Percentiles rank a stretch among this genome's conserved stretches.
Conservation (phyloP, 352 stramenopile genomes). For the Pythium vanterpoolii region DNA sequence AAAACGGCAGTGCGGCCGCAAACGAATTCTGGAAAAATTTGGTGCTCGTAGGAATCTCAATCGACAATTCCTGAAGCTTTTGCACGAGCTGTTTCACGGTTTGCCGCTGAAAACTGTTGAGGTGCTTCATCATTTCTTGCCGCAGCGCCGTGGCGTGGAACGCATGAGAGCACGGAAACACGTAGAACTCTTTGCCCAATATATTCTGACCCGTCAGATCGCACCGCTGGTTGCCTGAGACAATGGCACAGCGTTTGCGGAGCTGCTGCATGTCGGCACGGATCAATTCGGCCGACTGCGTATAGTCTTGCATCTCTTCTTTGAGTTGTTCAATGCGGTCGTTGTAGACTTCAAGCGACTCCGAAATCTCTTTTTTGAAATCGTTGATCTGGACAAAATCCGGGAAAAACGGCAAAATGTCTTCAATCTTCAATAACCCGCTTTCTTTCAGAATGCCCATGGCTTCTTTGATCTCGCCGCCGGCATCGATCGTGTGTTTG, state of each 20-base stretch:
- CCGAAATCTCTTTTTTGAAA: slow-evolving; percentile 95
- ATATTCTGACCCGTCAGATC: slow-evolving; percentile 89
- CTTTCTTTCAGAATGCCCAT: slow-evolving; percentile 88
- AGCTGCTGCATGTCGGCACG: slow-evolving; percentile 88
- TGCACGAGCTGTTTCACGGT: slow-evolving; percentile 89
- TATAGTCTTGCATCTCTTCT: slow-evolving; percentile 93
- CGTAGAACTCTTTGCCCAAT: slow-evolving; percentile 90
- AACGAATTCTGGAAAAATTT: slow-evolving; percentile 80
- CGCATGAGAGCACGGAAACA: slow-evolving; percentile 93
- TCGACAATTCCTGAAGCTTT: slow-evolving; percentile 84
- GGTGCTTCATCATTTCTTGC: slow-evolving; percentile 87
- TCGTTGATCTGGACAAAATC: slow-evolving; percentile 95
- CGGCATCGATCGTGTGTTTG: slow-evolving; percentile 90
- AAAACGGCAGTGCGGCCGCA: slow-evolving; percentile 45
- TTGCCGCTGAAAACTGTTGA: slow-evolving; percentile 87
- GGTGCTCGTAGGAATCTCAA: slow-evolving; percentile 58
- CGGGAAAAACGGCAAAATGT: slow-evolving; percentile 93
- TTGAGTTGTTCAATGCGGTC: slow-evolving; percentile 91
- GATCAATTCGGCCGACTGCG: slow-evolving; percentile 86
- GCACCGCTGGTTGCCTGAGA: slow-evolving; percentile 87
- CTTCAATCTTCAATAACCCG: slow-evolving; percentile 90
- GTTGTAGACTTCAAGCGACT: slow-evolving; percentile 90
- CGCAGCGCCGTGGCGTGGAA: slow-evolving; percentile 91
- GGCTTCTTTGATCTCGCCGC: slow-evolving; percentile 78
- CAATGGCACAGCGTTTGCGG: slow-evolving; percentile 80